Conservation (phyloP, 768 basidiomycete genomes). For the Paxillus involutus region DNA sequence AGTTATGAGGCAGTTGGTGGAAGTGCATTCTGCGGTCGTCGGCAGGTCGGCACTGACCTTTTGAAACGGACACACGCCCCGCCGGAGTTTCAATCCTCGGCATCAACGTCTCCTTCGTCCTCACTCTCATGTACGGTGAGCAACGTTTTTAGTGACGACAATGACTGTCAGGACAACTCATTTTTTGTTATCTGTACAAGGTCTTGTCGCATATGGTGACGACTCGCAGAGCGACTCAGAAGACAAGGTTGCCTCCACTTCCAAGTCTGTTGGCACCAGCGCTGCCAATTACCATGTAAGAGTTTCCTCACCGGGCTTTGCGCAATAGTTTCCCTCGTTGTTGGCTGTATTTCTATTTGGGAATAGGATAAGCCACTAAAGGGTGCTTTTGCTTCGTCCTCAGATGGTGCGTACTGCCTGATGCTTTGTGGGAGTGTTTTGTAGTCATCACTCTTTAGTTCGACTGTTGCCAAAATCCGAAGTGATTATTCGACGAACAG, state of each 20-base stretch:
- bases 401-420: constrained; percentile 28
- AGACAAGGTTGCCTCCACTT: constrained; percentile 35
- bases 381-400: constrained; percentile 17
- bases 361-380: constrained; percentile 62
- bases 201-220: constrained; percentile 63
- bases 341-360: constrained; percentile 58
- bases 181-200: constrained; percentile 32
- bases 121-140: constrained; percentile 32
- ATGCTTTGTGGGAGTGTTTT: not conserved
- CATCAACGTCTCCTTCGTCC: not conserved
- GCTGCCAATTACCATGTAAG: constrained; percentile 55
- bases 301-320: constrained; percentile 41
- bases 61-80: not conserved
- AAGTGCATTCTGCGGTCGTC: constrained; percentile 22
- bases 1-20: constrained; percentile 19
- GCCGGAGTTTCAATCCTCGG: constrained; percentile 25
- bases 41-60: constrained; percentile 24
- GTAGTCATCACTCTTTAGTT: constrained; percentile 24
- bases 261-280: constrained; percentile 11
- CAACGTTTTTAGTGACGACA: constrained; percentile 1
- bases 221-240: constrained; percentile 64
- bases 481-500: constrained; percentile 56
- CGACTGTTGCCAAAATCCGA: constrained; percentile 51
- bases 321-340: constrained; percentile 62
- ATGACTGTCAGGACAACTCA: constrained; percentile 1